Conservation (phyloP, 371 early-diverging fungal species). For the Amoeboradix gromovi region DNA sequence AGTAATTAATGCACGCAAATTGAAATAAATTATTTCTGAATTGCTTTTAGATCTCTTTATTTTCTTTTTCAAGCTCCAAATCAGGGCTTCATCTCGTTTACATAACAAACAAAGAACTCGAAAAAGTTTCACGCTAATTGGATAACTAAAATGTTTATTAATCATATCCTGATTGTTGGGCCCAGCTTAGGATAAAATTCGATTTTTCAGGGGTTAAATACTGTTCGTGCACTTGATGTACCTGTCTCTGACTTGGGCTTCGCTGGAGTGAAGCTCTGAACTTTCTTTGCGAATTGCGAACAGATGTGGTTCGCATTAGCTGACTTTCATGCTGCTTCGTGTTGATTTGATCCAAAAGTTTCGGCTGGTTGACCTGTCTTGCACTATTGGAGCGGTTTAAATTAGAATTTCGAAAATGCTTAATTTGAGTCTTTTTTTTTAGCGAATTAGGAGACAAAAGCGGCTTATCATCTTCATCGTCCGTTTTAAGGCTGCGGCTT, state of each 20-base stretch:
- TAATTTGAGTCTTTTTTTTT: not conserved
- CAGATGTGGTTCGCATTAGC: not conserved
- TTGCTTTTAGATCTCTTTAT: no score
- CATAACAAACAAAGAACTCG: no score
- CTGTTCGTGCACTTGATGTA: not conserved
- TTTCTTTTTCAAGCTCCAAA: no score
- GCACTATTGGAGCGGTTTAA: not conserved
- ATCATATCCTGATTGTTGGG: not conserved
- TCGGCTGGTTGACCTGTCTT: not conserved
- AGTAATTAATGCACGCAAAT: not conserved
- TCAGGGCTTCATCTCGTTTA: no score
- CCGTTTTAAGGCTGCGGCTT: no score
- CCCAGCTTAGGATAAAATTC: not conserved
- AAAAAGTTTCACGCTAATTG: no score
- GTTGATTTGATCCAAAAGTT: not conserved
- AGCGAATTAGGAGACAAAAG: not conserved
- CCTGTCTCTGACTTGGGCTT: not conserved
- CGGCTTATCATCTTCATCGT: not conserved
- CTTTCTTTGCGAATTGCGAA: no score
- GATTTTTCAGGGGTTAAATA: not conserved
- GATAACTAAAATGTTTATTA: no score
- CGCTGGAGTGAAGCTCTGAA: no score
- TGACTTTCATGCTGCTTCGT: not conserved
- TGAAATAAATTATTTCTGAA: no score
- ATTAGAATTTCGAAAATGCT: no score